Evolutionary conservation across 805 yeast genomes (phyloP), one percentile per base, ranked within the genome.

Genomic region (Blastobotrys mokoenaii): DNA sequence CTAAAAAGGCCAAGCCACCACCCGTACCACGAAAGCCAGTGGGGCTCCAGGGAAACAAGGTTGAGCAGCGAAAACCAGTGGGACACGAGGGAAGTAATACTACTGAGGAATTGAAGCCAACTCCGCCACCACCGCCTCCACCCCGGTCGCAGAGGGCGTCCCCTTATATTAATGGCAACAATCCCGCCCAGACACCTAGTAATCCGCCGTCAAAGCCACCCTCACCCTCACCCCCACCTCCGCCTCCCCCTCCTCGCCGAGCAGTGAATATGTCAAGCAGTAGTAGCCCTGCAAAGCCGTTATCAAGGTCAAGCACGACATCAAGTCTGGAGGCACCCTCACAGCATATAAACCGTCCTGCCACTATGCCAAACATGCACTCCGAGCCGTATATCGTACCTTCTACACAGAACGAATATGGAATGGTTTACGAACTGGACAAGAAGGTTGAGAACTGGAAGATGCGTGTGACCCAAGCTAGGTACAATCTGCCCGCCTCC

Each of bases 381-480:
- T 22, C 27, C 8, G 27, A 22, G 20, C 53, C 56, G 1, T 36
- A 50, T 11, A 42, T 52, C 15, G 43, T 53, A 15, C 30, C 52
- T 2, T 56, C 61, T n/a, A 43, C 57, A 1, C 64, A 60, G 38
- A 59, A 59, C 27, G 53, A 52, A 41, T 43, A 47, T 14, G 64
- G 58, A 22, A 48, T 48, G 37, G 27, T 22, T 22, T 59, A 57
- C 16, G 55, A 55, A 2, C 33, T 51, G 3, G 84, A 79, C 51
- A 76, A 71, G 17, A 46, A 67, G 38, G 70, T 71, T 18, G 80
- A 76, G 16, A 53, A 66, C 15, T 82, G 89, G 89, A 71, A 70
- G 45, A 64, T 65, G 29, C 67, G 86, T 38, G 66, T 78, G 1
- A 50, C 62, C n/a, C 58, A 62, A 3, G 73, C 78, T 9, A 58